phyloP scores from a whole-genome alignment of 371 early-diverging fungal genomes.

The Rhizopus arrhizus region DNA sequence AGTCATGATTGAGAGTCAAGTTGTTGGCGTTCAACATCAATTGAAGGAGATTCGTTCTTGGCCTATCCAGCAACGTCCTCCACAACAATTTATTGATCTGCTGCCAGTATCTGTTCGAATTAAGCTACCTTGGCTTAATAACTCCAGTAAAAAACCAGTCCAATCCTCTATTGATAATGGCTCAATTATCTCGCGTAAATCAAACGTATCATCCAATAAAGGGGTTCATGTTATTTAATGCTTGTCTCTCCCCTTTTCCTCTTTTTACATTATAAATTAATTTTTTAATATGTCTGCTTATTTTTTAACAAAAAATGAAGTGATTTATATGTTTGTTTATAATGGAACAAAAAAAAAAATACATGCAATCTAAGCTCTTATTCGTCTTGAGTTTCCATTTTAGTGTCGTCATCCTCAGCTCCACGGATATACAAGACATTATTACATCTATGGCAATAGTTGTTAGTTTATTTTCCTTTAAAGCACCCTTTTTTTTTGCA shows the following conservation, averaged over 20 bases:
- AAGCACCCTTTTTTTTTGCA: not conserved
- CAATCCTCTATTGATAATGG: conserved; percentile 5
- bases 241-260: conserved; percentile 2
- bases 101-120: conserved; percentile 35
- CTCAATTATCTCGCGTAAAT: not conserved
- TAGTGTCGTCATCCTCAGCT: conserved; percentile 46
- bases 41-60: conserved; percentile 25
- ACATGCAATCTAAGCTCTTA: not conserved
- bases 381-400: conserved; percentile 32
- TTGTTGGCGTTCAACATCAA: conserved; percentile 38
- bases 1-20: conserved; percentile 39
- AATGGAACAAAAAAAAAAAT: not conserved
- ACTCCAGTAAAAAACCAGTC: conserved; percentile 6
- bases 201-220: conserved; percentile 7
- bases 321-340: conserved; percentile 2
- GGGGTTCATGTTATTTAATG: conserved; percentile 9
- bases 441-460: conserved; percentile 69
- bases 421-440: conserved; percentile 86
- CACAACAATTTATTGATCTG: conserved; percentile 7
- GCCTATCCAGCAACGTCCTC: conserved; percentile 22
- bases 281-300: not conserved
- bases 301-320: not conserved
- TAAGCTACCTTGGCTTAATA: conserved; percentile 32
- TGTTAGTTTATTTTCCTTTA: not conserved
- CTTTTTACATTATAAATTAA: conserved; percentile 3